Evolutionary conservation across 2,329 filamentous ascomycete genomes (phyloP).

Genomic region (Atkinsonella hypoxylon): DNA sequence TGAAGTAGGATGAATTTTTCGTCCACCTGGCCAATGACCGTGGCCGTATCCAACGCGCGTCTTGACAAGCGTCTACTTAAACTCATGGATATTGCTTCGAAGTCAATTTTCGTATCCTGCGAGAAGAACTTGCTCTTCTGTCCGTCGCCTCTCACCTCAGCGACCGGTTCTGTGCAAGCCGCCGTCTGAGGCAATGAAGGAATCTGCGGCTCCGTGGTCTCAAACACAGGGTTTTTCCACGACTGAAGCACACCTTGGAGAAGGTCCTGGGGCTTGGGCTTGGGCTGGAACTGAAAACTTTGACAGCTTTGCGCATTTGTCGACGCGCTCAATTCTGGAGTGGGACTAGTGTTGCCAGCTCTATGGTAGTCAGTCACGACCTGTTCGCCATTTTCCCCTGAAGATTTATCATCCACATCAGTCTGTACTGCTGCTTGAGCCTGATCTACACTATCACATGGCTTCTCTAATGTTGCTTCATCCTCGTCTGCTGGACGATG

Average conservation of each 20-base stretch:
- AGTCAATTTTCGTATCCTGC: slow-evolving; percentile 12
- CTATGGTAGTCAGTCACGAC: background rate
- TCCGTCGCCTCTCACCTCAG: slow-evolving; percentile 3
- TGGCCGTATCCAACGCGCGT: slow-evolving; percentile 42
- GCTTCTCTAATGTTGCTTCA: slow-evolving; percentile 30
- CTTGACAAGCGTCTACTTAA: slow-evolving; percentile 46
- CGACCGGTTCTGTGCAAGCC: background rate
- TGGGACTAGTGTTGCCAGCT: background rate
- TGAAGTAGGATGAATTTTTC: slow-evolving; percentile 75
- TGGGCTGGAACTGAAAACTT: slow-evolving; percentile 2
- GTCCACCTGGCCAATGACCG: slow-evolving; percentile 74
- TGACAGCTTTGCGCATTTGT: background rate
- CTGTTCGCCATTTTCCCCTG: background rate
- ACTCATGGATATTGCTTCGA: slow-evolving; percentile 17
- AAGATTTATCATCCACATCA: too few relatives aligned
- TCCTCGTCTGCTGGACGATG: slow-evolving; percentile 25
- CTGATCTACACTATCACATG: slow-evolving; percentile 27
- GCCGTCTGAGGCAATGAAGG: slow-evolving; percentile 24
- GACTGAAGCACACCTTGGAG: slow-evolving; percentile 44
- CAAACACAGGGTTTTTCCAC: slow-evolving; percentile 72
- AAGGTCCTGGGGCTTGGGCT: slow-evolving; percentile 33
- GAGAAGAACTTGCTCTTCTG: slow-evolving; percentile 6
- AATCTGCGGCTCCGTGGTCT: slow-evolving; percentile 31
- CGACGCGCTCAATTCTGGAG: background rate
- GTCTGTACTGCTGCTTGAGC: background rate